Evolutionary conservation across 1,284 basidiomycete genomes (phyloP), one percentile per base, ranked within the genome.

Genomic region (Cystobasidium pallidum): DNA sequence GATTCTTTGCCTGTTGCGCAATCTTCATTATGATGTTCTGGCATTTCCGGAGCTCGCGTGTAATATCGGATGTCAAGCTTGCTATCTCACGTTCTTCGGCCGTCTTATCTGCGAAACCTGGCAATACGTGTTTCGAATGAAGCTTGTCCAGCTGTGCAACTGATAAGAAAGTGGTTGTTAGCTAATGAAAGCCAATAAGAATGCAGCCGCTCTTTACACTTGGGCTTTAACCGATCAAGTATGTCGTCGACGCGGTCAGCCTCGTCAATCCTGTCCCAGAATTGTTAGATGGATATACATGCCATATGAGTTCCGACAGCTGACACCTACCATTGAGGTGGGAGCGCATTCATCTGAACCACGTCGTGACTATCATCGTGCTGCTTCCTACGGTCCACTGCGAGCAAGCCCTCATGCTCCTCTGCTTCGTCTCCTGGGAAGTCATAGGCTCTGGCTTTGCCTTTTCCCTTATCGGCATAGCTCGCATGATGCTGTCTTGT

Each of bases 61-160:
- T 98, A 81, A 99, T 93, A 74, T 93, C 90, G 36, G 85, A 86
- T 0, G 94, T 94, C 51, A 91, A 84, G 21, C 85, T 80, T 80
- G 98, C 92, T 75, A 99, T 99, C 80, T 97, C 93, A 75, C 88
- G 86, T 83, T 99, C 95, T 82, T 99, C 94, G 17, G 87, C 87
- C 1, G 90, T 86, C 70, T 95, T 90, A 85, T 99, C 96, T 79
- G 91, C 87, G 81, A 99, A 99, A 1, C 93, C 94, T 73, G 96
- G 96, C 2, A 99, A 86, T 66, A 91, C 89, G 81, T 98, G 94
- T 81, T 93, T 96, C 74, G 94, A 90, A 78, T 99, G 94, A 10
- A 99, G 86, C 80, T 91, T 94, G 81, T 98, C 94, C 55, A 97
- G 88, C 7, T 87, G 82, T 30, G 85, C 79, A 80, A 96, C 90